phyloP scores from a whole-genome alignment of 228 moss, liverwort and hornwort genomes.

The Sphagnum magellanicum region DNA sequence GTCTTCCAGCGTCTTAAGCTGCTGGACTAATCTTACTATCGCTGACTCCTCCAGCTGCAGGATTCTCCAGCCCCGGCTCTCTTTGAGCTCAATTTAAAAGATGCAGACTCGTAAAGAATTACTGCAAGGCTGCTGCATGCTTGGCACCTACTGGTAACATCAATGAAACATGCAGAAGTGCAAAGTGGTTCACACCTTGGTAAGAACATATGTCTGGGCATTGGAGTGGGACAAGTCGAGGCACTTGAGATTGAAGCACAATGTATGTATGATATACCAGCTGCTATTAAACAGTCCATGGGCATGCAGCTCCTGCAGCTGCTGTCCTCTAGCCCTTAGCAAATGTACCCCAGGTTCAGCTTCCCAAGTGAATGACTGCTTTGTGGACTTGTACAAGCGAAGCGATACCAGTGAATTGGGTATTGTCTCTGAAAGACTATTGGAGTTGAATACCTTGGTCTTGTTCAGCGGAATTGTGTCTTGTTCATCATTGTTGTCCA shows the following conservation, averaged over 20 bases:
- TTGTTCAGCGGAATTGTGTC: conserved; percentile 29
- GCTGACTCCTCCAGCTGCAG: conserved; percentile 59
- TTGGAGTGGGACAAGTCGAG: conserved; percentile 71
- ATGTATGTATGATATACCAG: conserved; percentile 68
- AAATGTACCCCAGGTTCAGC: conserved; percentile 44
- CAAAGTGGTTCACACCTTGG: conserved; percentile 27
- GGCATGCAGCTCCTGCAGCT: conserved; percentile 73
- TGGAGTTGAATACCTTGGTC: conserved; percentile 34
- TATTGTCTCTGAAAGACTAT: conserved; percentile 36
- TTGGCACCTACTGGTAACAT: no score
- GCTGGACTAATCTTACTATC: conserved; percentile 56
- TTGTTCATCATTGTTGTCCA: conserved; percentile 10
- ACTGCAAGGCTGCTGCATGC: not conserved
- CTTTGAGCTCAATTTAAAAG: no score
- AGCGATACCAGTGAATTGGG: conserved; percentile 62
- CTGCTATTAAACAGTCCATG: conserved; percentile 61
- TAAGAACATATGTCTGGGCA: conserved; percentile 28
- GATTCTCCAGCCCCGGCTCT: no score
- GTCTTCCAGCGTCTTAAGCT: conserved; percentile 65
- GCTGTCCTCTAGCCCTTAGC: conserved; percentile 59
- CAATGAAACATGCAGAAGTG: not conserved
- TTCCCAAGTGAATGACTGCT: conserved; percentile 53
- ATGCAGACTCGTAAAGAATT: not conserved
- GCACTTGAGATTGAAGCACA: conserved; percentile 61
- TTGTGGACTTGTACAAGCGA: conserved; percentile 52